Conservation (phyloP, 208 protist genomes). For the Leishmania major region DNA sequence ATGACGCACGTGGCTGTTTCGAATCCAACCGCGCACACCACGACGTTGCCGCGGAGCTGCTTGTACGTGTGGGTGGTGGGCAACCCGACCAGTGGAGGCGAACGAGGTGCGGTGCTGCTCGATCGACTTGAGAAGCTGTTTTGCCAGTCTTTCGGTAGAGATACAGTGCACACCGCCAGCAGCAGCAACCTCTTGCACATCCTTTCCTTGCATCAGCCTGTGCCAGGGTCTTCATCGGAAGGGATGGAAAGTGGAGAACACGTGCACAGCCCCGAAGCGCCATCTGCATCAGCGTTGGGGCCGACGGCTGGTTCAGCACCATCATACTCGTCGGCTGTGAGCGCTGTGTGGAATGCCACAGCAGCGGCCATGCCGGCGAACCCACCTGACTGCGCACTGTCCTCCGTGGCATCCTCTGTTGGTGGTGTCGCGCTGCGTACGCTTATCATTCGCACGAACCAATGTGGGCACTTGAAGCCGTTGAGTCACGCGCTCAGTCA, state of each 20-base stretch:
- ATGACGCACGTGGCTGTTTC: not conserved
- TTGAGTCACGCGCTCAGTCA: slow-evolving; percentile 23
- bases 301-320: not conserved
- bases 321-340: not conserved
- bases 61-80: slow-evolving; percentile 57
- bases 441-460: slow-evolving; percentile 22
- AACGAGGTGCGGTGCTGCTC: slow-evolving; percentile 21
- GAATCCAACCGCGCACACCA: no score
- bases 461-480: slow-evolving; percentile 15
- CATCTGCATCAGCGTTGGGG: not conserved
- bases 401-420: not conserved
- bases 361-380: not conserved
- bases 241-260: not conserved
- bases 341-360: slow-evolving; percentile 9
- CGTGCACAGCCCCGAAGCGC: not conserved
- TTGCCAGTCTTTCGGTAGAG: slow-evolving; percentile 2
- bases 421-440: slow-evolving; percentile 5
- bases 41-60: not conserved
- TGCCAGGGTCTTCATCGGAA: not conserved
- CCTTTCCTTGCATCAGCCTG: not conserved
- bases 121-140: slow-evolving; percentile 14
- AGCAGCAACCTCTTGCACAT: slow-evolving; percentile 18
- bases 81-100: slow-evolving; percentile 65
- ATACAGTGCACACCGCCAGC: slow-evolving; percentile 13
- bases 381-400: not conserved